Evolutionary conservation across 2,329 filamentous ascomycete genomes (phyloP).

Genomic region (Trichoderma cornu-damae): DNA sequence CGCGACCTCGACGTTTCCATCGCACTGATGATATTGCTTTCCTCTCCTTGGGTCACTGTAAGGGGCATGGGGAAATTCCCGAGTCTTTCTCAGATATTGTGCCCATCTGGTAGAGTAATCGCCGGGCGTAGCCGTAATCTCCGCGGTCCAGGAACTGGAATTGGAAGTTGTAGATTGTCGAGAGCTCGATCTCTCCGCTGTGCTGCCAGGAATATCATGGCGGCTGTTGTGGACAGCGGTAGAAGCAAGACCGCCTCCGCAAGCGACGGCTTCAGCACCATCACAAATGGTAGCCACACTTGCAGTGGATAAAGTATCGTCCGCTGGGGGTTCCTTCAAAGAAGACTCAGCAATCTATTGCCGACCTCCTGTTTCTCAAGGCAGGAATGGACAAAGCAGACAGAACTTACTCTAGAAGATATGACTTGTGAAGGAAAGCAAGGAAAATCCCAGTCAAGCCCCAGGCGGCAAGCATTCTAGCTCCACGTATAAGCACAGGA

Average conservation of each 20-base stretch:
- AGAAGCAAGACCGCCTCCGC: conserved; percentile 11
- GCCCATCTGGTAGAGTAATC: not conserved
- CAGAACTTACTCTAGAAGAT: conserved; percentile 5
- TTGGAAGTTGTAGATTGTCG: not conserved
- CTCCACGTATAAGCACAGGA: not conserved
- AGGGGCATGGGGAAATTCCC: not conserved
- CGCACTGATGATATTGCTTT: not conserved
- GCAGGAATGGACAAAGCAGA: not conserved
- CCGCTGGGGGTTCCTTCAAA: conserved; percentile 4
- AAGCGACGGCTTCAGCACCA: not conserved
- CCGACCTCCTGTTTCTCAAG: not conserved
- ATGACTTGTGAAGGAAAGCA: not conserved
- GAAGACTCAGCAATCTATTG: not conserved
- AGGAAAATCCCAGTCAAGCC: not conserved
- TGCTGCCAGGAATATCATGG: conserved; percentile 8
- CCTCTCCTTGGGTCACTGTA: not conserved
- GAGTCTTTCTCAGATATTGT: not conserved
- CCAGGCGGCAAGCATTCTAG: conserved; percentile 2
- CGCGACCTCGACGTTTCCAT: not conserved
- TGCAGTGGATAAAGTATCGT: conserved; percentile 6
- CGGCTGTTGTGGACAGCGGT: conserved; percentile 6
- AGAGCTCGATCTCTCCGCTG: not conserved
- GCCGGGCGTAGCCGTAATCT: not conserved
- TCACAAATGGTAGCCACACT: conserved; percentile 9
- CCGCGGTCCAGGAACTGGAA: conserved; percentile 13